A percentile compares a stretch with the other conserved stretches of the same genome.
Conservation (phyloP, 23 red algal genomes). For the Gracilaria vermiculophylla region DNA sequence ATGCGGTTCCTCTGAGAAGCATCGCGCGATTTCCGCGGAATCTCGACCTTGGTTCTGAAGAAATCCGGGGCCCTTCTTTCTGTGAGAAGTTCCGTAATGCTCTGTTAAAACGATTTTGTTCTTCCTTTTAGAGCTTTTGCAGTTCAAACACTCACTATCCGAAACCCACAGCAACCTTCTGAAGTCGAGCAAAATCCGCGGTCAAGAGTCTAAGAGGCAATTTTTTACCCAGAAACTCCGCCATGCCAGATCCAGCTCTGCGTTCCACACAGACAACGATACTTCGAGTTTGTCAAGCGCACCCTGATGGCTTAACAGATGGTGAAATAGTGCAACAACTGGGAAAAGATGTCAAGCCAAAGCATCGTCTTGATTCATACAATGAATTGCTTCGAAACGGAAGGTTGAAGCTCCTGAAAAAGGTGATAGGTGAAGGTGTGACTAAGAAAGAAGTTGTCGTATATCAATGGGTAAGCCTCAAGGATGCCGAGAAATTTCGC, state of each 20-base stretch:
- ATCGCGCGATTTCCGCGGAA: no score
- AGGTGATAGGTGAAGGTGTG: not conserved
- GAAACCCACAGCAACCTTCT: no score
- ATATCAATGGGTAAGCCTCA: conserved; percentile 47
- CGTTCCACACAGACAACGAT: not conserved
- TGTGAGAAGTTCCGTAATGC: no score
- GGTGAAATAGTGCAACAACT: conserved; percentile 33
- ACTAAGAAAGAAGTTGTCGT: conserved; percentile 18
- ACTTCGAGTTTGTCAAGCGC: conserved; percentile 8
- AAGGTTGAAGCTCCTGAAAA: conserved; percentile 15
- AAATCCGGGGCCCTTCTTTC: no score
- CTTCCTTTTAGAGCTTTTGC: no score
- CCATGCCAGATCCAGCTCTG: not conserved
- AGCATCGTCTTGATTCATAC: conserved; percentile 31
- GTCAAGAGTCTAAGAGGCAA: not conserved
- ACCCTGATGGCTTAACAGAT: conserved; percentile 43
- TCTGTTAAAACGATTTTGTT: no score
- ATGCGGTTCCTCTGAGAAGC: no score
- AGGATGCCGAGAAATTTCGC: conserved; percentile 58
- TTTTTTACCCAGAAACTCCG: not conserved
- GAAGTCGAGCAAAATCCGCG: not conserved
- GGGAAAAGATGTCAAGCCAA: conserved; percentile 24
- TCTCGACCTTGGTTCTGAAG: no score
- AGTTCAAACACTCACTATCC: no score
- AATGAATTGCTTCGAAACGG: conserved; percentile 37